These are phyloP conservation scores for Rhodotorula glutinis DNA, from an alignment of 1,284 basidiomycete genomes.

Conservation along the genomic window DNA sequence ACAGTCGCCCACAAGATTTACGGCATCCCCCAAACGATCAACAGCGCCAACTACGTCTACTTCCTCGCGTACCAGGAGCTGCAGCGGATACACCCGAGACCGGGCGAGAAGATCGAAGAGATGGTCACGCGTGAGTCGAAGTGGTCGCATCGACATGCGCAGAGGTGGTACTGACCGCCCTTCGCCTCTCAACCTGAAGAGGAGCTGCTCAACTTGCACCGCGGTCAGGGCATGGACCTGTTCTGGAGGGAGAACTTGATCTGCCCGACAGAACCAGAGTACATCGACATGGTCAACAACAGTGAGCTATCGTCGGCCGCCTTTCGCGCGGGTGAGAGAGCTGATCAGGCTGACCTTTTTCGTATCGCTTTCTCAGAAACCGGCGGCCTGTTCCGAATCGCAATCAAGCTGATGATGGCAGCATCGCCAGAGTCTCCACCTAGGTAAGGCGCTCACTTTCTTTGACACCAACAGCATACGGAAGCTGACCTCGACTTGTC, in stretches of 20 bases:
- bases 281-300: slow-evolving; percentile 93
- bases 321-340: too few species aligned
- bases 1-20: slow-evolving; percentile 93
- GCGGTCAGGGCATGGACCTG: slow-evolving; percentile 92
- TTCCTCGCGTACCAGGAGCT: slow-evolving; percentile 82
- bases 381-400: slow-evolving; percentile 87
- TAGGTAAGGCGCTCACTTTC: slow-evolving; percentile 1
- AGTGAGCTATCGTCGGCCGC: slow-evolving; percentile 60
- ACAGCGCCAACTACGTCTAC: slow-evolving; percentile 95
- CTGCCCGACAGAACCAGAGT: slow-evolving; percentile 93
- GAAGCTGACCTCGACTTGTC: slow-evolving; percentile 7
- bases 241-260: slow-evolving; percentile 88
- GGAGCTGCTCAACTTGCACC: slow-evolving; percentile 84
- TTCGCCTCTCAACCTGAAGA: slow-evolving; percentile 50
- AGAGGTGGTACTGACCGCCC: slow-evolving; percentile 54
- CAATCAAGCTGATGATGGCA: slow-evolving; percentile 95
- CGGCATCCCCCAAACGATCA: slow-evolving; percentile 94
- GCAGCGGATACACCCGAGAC: slow-evolving; percentile 40
- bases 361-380: slow-evolving; percentile 64
- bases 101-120: slow-evolving; percentile 40
- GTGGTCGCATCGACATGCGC: too few species aligned
- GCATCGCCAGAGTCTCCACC: slow-evolving; percentile 55
- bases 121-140: slow-evolving; percentile 44
- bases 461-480: background rate
- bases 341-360: background rate